Base-by-base conservation (phyloP, 352 stramenopile genomes). In the Aphanomyces euteiches region DNA sequence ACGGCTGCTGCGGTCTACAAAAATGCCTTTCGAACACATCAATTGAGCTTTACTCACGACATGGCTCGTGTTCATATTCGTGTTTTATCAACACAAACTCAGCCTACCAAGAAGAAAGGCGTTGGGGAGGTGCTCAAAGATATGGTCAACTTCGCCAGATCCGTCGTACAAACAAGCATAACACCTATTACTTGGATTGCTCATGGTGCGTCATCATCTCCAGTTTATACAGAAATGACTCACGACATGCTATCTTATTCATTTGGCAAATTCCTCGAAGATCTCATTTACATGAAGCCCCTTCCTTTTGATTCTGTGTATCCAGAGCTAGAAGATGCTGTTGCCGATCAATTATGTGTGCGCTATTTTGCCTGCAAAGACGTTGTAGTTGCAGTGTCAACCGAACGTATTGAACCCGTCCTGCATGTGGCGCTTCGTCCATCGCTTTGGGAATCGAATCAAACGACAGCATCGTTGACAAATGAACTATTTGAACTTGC, bases 201-300 rank as follows among this genome's bases (percentile, higher is more conserved):
- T 2, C 39, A 21, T 45, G 17, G 17, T 7, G 54, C 39, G 17
- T 15, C 67, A 6, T 28, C 34, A 7, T 19, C 67, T 17, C 64
- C 64, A 7, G 28, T 69, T 19, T 95, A 87, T 64, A 83, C 78
- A 7, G 73, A 77, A 1, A 77, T 93, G 40, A 81, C 86, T 3
- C 75, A 73, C 7, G 86, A 95, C 45, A 73, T 91, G 15, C 89
- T 84, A 78, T 91, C 93, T 59, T 94, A 92, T 64, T 94, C 86
- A 15, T 95, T 95, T 73, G 88, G 88, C 2, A 95, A 94, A 70
- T 93, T 93, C 65, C 60, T 95, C 6, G 88, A 95, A 73, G 85
- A 90, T 50, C 78, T 93, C 75, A 81, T 95, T 21, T 95, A 95
- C 72, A 82, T 85, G 60, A 90, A 91, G 64, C 78, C 85, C 4